Evolutionary conservation across 2,329 filamentous ascomycete genomes (phyloP), one percentile per base, ranked within the genome.

Genomic region (Berkeleyomyces basicola): DNA sequence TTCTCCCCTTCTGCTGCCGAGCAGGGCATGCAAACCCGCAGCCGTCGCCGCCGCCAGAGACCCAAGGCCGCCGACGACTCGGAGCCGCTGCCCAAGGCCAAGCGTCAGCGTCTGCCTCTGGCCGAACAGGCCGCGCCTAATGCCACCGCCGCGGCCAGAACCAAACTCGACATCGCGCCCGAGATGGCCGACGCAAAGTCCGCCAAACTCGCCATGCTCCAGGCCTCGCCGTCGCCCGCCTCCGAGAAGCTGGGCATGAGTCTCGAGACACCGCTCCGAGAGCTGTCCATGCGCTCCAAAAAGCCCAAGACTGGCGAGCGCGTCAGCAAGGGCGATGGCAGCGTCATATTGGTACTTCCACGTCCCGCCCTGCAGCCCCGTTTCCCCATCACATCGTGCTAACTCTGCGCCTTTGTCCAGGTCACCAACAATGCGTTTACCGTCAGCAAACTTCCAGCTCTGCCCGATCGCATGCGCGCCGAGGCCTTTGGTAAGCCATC

Each of bases 381-480:
- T 51, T 31, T n/a, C 11, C 4, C 7, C 31, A 37, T 51, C 23
- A 37, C 37, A 40, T 3, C 14, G 6, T 53, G 49, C 49, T 53
- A 53, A 53, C 49, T 14, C 36, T 7, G 9, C 1, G 14, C 49
- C 68, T 61, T 59, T 61, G n/a, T 44, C 43, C 65, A 95, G 87
- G 89, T 88, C 46, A 89, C 84, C 70, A 96, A 88, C 70, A 84
- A 85, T 70, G 88, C 88, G 66, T 96, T 93, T 71, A 86, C 82
- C 51, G 88, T 95, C 66, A 88, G 87, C 73, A 90, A 91, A 72
- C 80, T 96, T 40, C 88, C 88, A 63, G 85, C 87, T 62, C 80
- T 95, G 33, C 91, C 92, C 58, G 85, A 91, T 69, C 82, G 84
- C 69, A 81, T 96, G 66, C 83, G 85, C 67, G 75, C 81, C 67